These are phyloP conservation scores for Sicyos baderoa DNA, from an alignment of 306 rosid species.

Conservation along the genomic window DNA sequence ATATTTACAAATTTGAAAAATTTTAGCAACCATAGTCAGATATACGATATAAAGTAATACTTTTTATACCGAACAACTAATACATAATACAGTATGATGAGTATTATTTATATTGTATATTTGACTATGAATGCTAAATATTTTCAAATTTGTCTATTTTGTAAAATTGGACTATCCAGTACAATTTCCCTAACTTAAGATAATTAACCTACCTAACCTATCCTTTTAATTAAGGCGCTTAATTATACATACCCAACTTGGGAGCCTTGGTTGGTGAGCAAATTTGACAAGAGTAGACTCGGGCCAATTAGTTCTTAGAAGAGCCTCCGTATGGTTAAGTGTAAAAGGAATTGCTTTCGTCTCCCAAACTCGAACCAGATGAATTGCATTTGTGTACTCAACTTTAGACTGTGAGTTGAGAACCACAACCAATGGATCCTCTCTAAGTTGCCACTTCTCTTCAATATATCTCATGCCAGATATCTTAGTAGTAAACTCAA, in stretches of 20 bases:
- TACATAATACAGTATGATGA: too few relatives aligned
- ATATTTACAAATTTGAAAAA: too few relatives aligned
- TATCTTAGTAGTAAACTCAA: constrained; percentile 23
- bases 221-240: too few relatives aligned
- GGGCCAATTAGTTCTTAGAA: background rate
- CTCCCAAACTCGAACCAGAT: constrained; percentile 41
- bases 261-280: background rate
- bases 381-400: constrained; percentile 35
- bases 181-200: too few relatives aligned
- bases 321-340: background rate
- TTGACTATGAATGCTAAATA: too few relatives aligned
- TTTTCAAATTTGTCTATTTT: too few relatives aligned
- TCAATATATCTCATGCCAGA: constrained; percentile 36
- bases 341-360: background rate
- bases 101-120: too few relatives aligned
- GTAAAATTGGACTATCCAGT: too few relatives aligned
- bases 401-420: constrained; percentile 35
- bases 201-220: too few relatives aligned
- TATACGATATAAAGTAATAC: too few relatives aligned
- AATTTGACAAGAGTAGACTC: constrained; percentile 6
- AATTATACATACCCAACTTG: constrained; percentile 22
- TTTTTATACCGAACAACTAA: too few relatives aligned
- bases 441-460: constrained; percentile 22
- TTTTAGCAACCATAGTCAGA: too few relatives aligned
- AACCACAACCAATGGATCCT: constrained; percentile 14